A percentile compares a stretch with the other conserved stretches of the same genome.
Conservation (phyloP, 352 stramenopile species). For the Phytophthora sansomeana region DNA sequence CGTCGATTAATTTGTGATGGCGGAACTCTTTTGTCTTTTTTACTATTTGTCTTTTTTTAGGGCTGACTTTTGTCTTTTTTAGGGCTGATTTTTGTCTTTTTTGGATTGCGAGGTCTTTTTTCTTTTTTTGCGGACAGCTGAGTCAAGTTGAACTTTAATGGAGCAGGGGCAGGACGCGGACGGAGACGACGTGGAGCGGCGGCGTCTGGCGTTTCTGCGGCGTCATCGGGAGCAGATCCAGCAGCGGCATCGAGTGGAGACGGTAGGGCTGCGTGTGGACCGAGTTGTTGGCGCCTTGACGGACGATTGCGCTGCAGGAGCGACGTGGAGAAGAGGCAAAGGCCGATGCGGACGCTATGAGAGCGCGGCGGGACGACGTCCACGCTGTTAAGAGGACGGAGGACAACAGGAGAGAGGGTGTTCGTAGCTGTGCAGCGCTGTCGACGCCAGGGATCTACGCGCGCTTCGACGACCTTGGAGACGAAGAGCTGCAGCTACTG, state of each 20-base stretch:
- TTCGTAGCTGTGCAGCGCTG: background rate
- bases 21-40: background rate
- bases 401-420: background rate
- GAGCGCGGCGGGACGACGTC: slow-evolving; percentile 35
- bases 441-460: slow-evolving; percentile 52
- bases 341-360: slow-evolving; percentile 39
- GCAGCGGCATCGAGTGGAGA: slow-evolving; percentile 66
- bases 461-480: slow-evolving; percentile 50
- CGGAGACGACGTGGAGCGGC: slow-evolving; percentile 51
- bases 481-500: slow-evolving; percentile 52
- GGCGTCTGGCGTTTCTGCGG: slow-evolving; percentile 50
- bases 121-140: no score
- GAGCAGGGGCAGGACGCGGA: slow-evolving; percentile 26
- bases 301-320: slow-evolving; percentile 31
- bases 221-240: slow-evolving; percentile 55
- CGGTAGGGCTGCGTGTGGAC: slow-evolving; percentile 33
- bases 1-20: slow-evolving; percentile 24
- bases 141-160: slow-evolving; percentile 28
- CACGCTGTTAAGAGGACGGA: slow-evolving; percentile 20
- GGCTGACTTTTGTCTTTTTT: no score
- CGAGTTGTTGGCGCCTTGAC: background rate
- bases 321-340: slow-evolving; percentile 42
- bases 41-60: no score
- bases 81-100: no score
- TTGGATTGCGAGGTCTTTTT: no score